A percentile compares a stretch with the other conserved stretches of the same genome.
phyloP scores from a whole-genome alignment of 352 stramenopile genomes.

The Phytophthora vignae region DNA sequence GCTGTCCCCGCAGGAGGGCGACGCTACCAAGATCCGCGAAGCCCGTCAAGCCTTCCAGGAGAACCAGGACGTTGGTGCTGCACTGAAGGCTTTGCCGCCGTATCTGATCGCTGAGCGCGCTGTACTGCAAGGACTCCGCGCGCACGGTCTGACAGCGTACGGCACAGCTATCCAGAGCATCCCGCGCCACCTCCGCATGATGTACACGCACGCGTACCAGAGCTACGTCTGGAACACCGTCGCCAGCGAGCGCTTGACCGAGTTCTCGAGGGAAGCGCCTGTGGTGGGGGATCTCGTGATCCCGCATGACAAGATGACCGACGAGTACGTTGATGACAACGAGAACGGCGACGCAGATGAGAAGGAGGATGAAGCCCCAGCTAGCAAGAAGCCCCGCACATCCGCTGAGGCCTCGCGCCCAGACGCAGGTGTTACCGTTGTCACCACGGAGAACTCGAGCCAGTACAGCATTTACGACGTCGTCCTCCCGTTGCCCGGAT shows the following conservation, averaged over 20 bases:
- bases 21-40: constrained; percentile 79
- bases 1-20: constrained; percentile 82
- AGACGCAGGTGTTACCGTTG: constrained; percentile 40
- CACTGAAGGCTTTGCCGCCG: constrained; percentile 70
- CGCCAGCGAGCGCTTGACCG: constrained; percentile 89
- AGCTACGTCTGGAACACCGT: constrained; percentile 97
- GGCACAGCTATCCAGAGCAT: constrained; percentile 78
- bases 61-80: constrained; percentile 58
- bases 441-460: constrained; percentile 92
- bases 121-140: constrained; percentile 69
- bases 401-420: constrained; percentile 50
- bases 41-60: constrained; percentile 74
- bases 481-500: constrained; percentile 96
- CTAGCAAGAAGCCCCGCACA: constrained; percentile 34
- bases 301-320: constrained; percentile 44
- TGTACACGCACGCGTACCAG: constrained; percentile 94
- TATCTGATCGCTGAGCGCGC: constrained; percentile 86
- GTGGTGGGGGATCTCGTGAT: constrained; percentile 94
- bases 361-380: constrained; percentile 30
- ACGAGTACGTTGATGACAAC: constrained; percentile 48
- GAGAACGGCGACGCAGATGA: constrained; percentile 19
- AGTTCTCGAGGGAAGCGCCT: constrained; percentile 66
- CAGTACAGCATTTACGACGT: constrained; percentile 95
- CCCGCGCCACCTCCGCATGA: constrained; percentile 89
- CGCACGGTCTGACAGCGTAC: constrained; percentile 65